A percentile compares a stretch with the other conserved stretches of the same genome.
Evolutionary conservation across 768 basidiomycete species (phyloP).

Genomic region (Galerina sulciceps): DNA sequence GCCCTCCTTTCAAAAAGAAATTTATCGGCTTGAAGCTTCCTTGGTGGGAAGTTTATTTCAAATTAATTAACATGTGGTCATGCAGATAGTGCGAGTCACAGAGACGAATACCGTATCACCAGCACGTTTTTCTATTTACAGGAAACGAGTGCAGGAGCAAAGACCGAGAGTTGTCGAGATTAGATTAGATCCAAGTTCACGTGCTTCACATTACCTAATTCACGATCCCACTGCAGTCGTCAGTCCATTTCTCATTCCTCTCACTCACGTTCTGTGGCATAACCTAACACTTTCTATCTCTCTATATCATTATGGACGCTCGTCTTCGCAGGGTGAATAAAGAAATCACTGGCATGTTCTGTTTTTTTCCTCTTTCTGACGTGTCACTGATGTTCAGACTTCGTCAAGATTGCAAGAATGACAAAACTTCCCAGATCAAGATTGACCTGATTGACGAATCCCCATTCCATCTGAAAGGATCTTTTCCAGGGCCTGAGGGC

Average conservation of each 20-base stretch:
- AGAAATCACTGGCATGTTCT: slow-evolving; percentile 78
- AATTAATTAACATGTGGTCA: no score
- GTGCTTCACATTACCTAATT: background rate
- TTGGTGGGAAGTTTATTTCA: no score
- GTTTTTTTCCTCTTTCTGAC: background rate
- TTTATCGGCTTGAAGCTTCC: no score
- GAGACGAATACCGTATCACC: no score
- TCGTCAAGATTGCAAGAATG: slow-evolving; percentile 87
- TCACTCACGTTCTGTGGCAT: background rate
- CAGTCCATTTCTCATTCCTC: background rate
- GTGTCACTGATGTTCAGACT: slow-evolving; percentile 11
- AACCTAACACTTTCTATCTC: slow-evolving; percentile 13
- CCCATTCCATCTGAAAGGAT: slow-evolving; percentile 90
- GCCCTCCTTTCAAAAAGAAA: no score
- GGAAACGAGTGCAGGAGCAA: no score
- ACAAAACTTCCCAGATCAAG: slow-evolving; percentile 84
- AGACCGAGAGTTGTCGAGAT: no score
- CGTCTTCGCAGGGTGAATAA: slow-evolving; percentile 90
- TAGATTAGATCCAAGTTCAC: no score
- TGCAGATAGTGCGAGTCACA: no score
- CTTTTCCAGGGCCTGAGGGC: slow-evolving; percentile 89
- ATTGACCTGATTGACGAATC: slow-evolving; percentile 90
- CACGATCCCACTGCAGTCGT: background rate
- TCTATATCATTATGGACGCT: slow-evolving; percentile 68
- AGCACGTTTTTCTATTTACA: no score